phyloP scores from a whole-genome alignment of 2,329 filamentous ascomycete species.

The Fusarium sp. region DNA sequence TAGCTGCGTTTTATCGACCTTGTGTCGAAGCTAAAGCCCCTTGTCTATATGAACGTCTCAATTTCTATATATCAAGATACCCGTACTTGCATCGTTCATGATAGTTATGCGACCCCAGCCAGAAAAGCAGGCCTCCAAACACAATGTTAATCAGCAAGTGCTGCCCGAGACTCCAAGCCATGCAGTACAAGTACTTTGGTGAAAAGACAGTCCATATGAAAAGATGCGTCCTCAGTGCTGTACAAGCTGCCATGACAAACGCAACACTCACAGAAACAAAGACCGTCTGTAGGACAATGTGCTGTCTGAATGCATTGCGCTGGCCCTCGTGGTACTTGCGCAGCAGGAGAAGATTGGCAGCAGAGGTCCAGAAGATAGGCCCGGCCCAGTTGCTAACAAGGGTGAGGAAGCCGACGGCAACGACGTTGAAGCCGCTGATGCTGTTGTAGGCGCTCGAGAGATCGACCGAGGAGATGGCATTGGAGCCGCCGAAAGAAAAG shows the following conservation, averaged over 20 bases:
- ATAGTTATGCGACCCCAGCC: conserved; percentile 54
- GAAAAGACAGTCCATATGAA: conserved; percentile 99
- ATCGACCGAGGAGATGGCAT: conserved; percentile 95
- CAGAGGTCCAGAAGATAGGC: conserved; percentile 85
- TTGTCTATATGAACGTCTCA: conserved; percentile 9
- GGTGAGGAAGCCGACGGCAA: conserved; percentile 83
- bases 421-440: conserved; percentile 80
- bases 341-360: conserved; percentile 70
- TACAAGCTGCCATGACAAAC: conserved; percentile 90
- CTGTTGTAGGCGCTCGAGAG: conserved; percentile 96
- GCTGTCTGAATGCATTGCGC: conserved; percentile 54
- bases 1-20: conserved; percentile 2
- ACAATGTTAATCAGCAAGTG: conserved; percentile 79
- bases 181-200: conserved; percentile 92
- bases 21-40: neutral
- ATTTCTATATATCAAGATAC: conserved; percentile 12
- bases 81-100: conserved; percentile 3
- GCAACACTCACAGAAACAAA: conserved; percentile 74
- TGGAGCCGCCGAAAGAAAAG: conserved; percentile 90
- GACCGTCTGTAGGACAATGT: conserved; percentile 74
- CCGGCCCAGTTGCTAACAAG: conserved; percentile 94
- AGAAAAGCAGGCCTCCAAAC: conserved; percentile 68
- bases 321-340: conserved; percentile 45
- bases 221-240: conserved; percentile 82
- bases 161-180: conserved; percentile 87